A percentile compares a stretch with the other conserved stretches of the same genome.
phyloP scores from a whole-genome alignment of 2,329 filamentous ascomycete genomes.

The Paracoccidioides lutzii region DNA sequence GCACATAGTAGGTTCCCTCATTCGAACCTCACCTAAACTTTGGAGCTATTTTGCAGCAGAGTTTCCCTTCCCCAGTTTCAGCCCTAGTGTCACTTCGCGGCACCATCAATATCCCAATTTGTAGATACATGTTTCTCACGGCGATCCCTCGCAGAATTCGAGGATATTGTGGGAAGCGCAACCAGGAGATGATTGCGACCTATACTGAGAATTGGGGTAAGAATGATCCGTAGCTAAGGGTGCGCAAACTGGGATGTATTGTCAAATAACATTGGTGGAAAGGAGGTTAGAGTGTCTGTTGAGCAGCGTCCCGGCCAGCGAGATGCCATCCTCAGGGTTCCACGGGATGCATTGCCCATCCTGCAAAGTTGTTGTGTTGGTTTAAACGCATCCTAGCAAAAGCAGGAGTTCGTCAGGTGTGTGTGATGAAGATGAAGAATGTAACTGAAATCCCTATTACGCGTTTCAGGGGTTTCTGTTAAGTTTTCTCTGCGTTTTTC shows the following conservation, averaged over 20 bases:
- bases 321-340: not conserved
- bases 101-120: not conserved
- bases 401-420: not conserved
- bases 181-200: not conserved
- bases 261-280: not conserved
- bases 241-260: not conserved
- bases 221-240: not conserved
- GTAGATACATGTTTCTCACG: not conserved
- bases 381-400: not conserved
- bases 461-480: not conserved
- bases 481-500: not conserved
- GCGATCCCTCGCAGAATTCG: not conserved
- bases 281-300: not conserved
- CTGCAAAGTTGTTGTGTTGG: not conserved
- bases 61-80: not conserved
- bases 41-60: not conserved
- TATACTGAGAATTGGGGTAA: not conserved
- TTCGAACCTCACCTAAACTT: too few relatives aligned
- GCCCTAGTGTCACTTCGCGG: not conserved
- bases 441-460: not conserved
- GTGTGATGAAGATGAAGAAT: not conserved
- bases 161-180: not conserved
- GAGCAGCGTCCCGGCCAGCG: not conserved
- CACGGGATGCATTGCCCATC: not conserved
- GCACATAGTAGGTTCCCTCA: too few relatives aligned